Percentiles rank a stretch among this genome's conserved stretches.
phyloP scores from a whole-genome alignment of 306 rosid species.

The Spatholobus suberectus region DNA sequence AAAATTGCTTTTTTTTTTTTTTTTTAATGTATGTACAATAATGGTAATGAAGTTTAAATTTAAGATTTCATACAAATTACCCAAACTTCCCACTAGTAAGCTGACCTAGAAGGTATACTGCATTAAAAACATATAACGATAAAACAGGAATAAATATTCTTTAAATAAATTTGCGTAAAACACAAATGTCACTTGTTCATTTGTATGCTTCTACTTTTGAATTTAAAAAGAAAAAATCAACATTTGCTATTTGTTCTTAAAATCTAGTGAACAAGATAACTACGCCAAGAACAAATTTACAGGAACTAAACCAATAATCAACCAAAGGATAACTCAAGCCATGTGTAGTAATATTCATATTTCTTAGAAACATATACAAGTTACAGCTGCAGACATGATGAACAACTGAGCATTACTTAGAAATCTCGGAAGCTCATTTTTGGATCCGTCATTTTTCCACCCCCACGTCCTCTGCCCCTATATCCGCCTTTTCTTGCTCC shows the following conservation, averaged over 20 bases:
- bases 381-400: slow-evolving; percentile 6
- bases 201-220: not conserved
- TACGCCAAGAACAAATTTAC: slow-evolving; percentile 6
- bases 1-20: no score
- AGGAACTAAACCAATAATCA: slow-evolving; percentile 16
- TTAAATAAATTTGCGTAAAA: not conserved
- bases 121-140: not conserved
- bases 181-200: not conserved
- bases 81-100: no score
- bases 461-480: slow-evolving; percentile 69
- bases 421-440: slow-evolving; percentile 98
- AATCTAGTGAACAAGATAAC: not conserved
- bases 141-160: not conserved
- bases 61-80: no score
- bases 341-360: not conserved
- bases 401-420: slow-evolving; percentile 34
- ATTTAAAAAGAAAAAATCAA: not conserved
- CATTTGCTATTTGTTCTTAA: not conserved
- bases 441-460: slow-evolving; percentile 70
- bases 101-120: no score
- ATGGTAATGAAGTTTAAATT: no score
- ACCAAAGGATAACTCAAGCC: slow-evolving; percentile 21
- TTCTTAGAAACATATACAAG: not conserved
- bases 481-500: slow-evolving; percentile 61
- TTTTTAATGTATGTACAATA: no score